Evolutionary conservation across 2,329 filamentous ascomycete species (phyloP).

Genomic region (Venturiaceae sp.): DNA sequence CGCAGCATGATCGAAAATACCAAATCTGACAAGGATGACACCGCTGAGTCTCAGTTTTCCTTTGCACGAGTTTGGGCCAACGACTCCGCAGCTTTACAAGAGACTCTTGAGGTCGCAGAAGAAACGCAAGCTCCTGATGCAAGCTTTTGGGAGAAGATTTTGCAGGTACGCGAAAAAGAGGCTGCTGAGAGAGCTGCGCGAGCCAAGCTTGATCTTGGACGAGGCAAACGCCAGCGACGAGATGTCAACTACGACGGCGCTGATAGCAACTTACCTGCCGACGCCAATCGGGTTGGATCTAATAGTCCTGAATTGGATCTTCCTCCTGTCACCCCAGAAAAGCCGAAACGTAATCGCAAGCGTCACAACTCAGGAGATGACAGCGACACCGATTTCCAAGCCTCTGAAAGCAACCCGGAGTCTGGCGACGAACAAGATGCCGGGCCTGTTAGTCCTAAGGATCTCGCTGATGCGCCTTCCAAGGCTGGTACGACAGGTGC

Average conservation of each 20-base stretch:
- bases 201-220: constrained; percentile 67
- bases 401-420: constrained; percentile 19
- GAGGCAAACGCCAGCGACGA: constrained; percentile 66
- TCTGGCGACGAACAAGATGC: constrained; percentile 1
- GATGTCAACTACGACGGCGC: constrained; percentile 9
- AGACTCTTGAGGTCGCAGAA: constrained; percentile 47
- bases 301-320: background rate
- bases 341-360: constrained; percentile 2
- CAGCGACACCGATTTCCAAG: constrained; percentile 42
- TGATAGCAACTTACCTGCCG: constrained; percentile 5
- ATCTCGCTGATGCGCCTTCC: background rate
- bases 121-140: constrained; percentile 49
- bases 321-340: background rate
- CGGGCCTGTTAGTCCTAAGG: background rate
- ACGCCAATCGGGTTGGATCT: constrained; percentile 12
- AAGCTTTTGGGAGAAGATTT: constrained; percentile 81
- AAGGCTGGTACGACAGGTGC: constrained; percentile 7
- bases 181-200: constrained; percentile 62
- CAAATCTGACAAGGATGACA: constrained; percentile 50
- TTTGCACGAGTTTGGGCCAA: constrained; percentile 91
- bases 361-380: constrained; percentile 22
- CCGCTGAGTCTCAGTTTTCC: constrained; percentile 72
- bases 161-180: constrained; percentile 70
- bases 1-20: constrained; percentile 71
- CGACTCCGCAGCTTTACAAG: constrained; percentile 58